These are phyloP conservation scores for Colletotrichum sp. DNA, from an alignment of 2,329 filamentous ascomycete genomes.

Conservation along the genomic window DNA sequence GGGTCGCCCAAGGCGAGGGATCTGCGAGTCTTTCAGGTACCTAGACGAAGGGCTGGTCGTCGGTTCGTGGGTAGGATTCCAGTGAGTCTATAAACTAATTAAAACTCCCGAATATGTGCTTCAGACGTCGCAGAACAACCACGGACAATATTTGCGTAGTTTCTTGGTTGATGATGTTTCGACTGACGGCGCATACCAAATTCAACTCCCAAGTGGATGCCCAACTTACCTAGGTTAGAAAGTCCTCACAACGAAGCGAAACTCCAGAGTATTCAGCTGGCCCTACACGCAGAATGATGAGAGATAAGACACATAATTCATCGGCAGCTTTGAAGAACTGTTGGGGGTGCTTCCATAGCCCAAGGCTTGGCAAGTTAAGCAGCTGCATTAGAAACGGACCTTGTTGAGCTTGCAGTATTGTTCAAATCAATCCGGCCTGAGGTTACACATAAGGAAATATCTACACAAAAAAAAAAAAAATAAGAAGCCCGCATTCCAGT, in stretches of 20 bases:
- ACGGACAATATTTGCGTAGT: too few species aligned
- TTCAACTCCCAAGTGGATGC: background rate
- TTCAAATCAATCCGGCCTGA: background rate
- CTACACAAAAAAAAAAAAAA: too few species aligned
- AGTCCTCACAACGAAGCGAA: background rate
- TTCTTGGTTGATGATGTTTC: background rate
- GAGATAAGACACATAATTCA: rapidly evolving
- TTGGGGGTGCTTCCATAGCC: background rate
- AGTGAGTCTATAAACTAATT: background rate
- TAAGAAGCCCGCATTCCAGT: too few species aligned
- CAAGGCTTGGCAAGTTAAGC: background rate
- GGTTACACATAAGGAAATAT: too few species aligned
- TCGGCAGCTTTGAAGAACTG: background rate
- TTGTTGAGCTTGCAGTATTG: too few species aligned
- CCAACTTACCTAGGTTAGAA: background rate
- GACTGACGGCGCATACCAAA: background rate
- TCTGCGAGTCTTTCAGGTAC: rapidly evolving
- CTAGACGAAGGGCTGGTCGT: rapidly evolving
- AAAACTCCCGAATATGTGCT: background rate
- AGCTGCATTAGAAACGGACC: background rate
- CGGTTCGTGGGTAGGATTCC: background rate
- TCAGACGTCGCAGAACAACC: rapidly evolving
- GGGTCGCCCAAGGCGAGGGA: background rate
- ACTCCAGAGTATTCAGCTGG: background rate
- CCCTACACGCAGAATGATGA: background rate